phyloP scores from a whole-genome alignment of 2,329 filamentous ascomycete species.

The Fusarium sp. region DNA sequence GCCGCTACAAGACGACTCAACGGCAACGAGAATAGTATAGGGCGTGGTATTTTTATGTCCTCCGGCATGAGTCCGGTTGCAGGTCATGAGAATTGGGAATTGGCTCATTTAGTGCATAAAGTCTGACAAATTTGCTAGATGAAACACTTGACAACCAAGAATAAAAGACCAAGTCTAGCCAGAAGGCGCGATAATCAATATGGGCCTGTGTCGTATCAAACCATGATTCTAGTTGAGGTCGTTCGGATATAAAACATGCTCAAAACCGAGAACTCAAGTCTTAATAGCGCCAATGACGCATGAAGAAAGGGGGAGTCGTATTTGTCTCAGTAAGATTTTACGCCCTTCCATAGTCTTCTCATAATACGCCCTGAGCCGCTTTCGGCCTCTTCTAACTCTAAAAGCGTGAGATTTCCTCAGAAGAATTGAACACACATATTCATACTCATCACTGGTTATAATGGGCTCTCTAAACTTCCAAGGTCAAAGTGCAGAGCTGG shows the following conservation, averaged over 20 bases:
- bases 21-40: background rate
- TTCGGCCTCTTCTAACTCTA: background rate
- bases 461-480: background rate
- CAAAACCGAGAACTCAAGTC: too few species aligned
- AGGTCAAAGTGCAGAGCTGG: slow-evolving; percentile 1
- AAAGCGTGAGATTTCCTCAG: fast-evolving
- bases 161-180: too few species aligned
- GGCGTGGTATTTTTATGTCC: background rate
- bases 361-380: background rate
- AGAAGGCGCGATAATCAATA: too few species aligned
- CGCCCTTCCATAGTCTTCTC: slow-evolving; percentile 1
- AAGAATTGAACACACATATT: fast-evolving
- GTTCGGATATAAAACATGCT: fast-evolving
- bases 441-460: fast-evolving
- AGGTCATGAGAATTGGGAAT: background rate
- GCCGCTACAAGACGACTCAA: too few species aligned
- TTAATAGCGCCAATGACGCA: background rate
- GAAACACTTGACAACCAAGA: background rate
- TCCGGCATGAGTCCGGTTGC: background rate
- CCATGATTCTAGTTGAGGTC: fast-evolving
- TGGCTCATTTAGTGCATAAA: background rate
- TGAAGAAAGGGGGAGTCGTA: slow-evolving; percentile 14
- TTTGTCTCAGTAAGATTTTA: too few species aligned
- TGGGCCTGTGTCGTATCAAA: background rate
- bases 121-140: background rate